Base-by-base conservation (phyloP, 2,329 filamentous ascomycete genomes). In the Pyrenophora seminiperda region DNA sequence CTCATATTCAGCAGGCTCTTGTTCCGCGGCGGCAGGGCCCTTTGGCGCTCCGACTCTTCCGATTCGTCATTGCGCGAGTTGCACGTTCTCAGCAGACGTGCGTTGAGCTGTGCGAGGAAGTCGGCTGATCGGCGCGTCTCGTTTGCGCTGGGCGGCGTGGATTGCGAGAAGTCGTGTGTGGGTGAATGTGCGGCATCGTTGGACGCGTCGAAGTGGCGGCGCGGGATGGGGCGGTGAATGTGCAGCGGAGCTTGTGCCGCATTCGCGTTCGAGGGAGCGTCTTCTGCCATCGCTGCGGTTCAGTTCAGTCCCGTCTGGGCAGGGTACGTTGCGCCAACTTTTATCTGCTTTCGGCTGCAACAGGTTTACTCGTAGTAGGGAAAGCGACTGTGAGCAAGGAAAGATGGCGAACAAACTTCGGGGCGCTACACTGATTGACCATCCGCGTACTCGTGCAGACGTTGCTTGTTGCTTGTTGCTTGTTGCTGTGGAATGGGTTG, bases 1-100 rank as follows among this genome's bases (percentile, higher is more conserved):
- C 89, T 87, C 3, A 91, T 96, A 70, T 97, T 96, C 67, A 91
- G 78, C 49, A 91, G 83, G 7, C 91, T 96, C 58, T 88, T 85
- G 18, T 87, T 89, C 50, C 90, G 85, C 67, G 34, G 78, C 42
- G 81, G 75, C 50, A 59, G 72, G 56, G 63, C 70, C 27, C 58
- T 36, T 7, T 49, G 50, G 10, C 45, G 46, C n/a, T 58, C 60
- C 27, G 55, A 55, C 2, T 61, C 58, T 7, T 56, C 56, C 3
- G 49, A 51, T 27, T 64, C 59, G 4, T 67, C 66, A 41, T 59
- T 53, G 41, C 61, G 57, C 13, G 61, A 56, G 40, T 66, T 59
- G 54, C 63, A 63, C 6, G 65, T 68, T 22, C 66, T 59, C 15
- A 71, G 61, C 22, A 73, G 59, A 47, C 68, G 63, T 4, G 70